phyloP scores from a whole-genome alignment of 345 rosid species.

The Cardiospermum halicacabum region DNA sequence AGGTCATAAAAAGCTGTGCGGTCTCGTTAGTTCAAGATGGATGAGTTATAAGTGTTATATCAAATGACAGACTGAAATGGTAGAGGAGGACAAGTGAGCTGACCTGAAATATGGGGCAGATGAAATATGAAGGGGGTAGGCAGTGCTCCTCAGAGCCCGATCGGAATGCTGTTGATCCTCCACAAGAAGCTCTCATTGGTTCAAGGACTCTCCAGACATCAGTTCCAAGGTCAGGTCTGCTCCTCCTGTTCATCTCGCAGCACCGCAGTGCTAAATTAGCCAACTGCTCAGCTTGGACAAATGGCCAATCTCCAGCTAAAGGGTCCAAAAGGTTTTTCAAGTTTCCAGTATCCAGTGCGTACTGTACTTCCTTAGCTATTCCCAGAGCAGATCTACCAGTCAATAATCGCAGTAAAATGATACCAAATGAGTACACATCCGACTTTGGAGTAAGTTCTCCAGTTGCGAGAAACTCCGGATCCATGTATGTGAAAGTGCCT shows the following conservation, averaged over 20 bases:
- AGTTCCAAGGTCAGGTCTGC: conserved; percentile 72
- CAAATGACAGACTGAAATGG: neutral
- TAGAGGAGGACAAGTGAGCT: conserved; percentile 12
- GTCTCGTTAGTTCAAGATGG: neutral
- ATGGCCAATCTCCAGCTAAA: conserved; percentile 95
- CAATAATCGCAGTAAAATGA: conserved; percentile 63
- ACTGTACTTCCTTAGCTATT: conserved; percentile 61
- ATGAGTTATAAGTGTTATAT: neutral
- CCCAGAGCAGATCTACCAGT: conserved; percentile 70
- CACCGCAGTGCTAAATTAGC: conserved; percentile 78
- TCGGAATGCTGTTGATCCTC: conserved; percentile 39
- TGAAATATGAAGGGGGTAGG: conserved; percentile 64
- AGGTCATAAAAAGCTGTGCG: neutral
- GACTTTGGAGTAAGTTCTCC: conserved; percentile 86
- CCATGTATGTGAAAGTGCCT: conserved; percentile 69
- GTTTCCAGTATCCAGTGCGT: conserved; percentile 52
- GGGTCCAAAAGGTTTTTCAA: conserved; percentile 69
- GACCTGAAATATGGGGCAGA: conserved; percentile 88
- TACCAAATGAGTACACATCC: conserved; percentile 84
- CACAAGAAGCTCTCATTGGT: conserved; percentile 83
- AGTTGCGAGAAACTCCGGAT: conserved; percentile 63
- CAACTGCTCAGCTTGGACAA: conserved; percentile 79
- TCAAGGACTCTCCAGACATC: conserved; percentile 89
- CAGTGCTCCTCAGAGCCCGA: conserved; percentile 45
- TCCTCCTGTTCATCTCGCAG: conserved; percentile 58